Base-by-base conservation (phyloP, 192 early-diverging fungal species). In the Physocladia obscura region DNA sequence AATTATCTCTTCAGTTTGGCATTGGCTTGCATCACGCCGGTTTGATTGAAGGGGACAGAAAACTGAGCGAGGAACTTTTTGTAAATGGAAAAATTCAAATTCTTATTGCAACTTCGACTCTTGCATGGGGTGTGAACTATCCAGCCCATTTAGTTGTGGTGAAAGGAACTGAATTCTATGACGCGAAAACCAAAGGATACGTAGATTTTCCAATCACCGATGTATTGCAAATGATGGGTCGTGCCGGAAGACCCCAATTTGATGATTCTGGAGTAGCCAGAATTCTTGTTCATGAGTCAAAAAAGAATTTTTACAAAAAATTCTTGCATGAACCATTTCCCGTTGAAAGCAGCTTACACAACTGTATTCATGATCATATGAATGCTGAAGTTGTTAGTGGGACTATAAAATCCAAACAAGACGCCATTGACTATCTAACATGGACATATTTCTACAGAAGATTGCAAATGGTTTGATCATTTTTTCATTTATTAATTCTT, bases 251-350 rank as follows among this genome's bases (percentile, higher is more conserved):
- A 47, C 95, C 94, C 6, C 95, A 97, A 79, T 98, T 94, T 64
- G 97, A 98, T 76, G 88, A 92, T 71, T 89, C 88, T 32, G 97
- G 94, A 26, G 85, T 97, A 38, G 94, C 95, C 1, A 82, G 90
- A 8, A 92, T 99, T 54, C 89, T 99, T 74, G 95, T 98, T 0
- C 92, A 94, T 27, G 98, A 97, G 67, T 76, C 83, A 26, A 99
- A 99, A 71, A 96, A 97, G 84, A 92, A 97, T 71, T 99, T 98
- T 81, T 99, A 97, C 84, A 96, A 96, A 60, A 92, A 91, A 80
- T 99, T 99, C 75, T 82, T 99, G 51, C 93, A 96, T 71, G 93
- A 95, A 70, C 94, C 95, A 1, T 84, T 87, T 72, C 82, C 82
- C 8, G 85, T 87, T 22, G 85, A 87, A 44, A 82, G 80, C 60